phyloP scores from a whole-genome alignment of 768 basidiomycete species.

The Mycena rosella region DNA sequence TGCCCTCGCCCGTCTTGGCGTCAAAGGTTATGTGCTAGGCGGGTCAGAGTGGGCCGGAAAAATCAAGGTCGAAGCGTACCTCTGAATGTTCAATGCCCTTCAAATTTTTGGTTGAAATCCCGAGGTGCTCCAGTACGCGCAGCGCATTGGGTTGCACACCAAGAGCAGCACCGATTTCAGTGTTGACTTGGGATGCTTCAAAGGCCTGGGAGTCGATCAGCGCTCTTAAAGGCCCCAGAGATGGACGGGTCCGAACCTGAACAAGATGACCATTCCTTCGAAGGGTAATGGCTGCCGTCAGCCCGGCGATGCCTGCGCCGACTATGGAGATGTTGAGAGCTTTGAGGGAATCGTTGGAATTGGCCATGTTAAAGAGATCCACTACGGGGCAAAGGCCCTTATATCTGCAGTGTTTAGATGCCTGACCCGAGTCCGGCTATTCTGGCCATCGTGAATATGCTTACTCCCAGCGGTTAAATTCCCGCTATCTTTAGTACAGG shows the following conservation, averaged over 20 bases:
- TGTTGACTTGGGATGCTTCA: constrained; percentile 20
- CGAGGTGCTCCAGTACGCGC: constrained; percentile 16
- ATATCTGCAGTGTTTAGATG: too few relatives aligned
- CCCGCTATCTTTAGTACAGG: too few relatives aligned
- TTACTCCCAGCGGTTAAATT: too few relatives aligned
- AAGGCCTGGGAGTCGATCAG: constrained; percentile 9
- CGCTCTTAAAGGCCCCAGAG: not conserved
- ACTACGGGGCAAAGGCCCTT: too few relatives aligned
- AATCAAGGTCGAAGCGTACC: not conserved
- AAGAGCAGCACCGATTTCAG: constrained; percentile 28
- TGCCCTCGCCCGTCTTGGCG: constrained; percentile 5
- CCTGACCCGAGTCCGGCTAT: too few relatives aligned
- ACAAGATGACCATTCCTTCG: constrained; percentile 18
- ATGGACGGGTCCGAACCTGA: not conserved
- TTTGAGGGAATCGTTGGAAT: too few relatives aligned
- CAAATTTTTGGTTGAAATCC: constrained; percentile 10
- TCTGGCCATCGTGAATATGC: too few relatives aligned
- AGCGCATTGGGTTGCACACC: constrained; percentile 17
- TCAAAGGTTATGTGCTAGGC: not conserved
- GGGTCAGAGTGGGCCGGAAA: not conserved
- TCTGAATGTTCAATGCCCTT: not conserved
- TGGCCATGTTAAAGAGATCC: too few relatives aligned
- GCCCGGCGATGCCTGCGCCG: constrained; percentile 26
- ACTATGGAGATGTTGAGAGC: constrained; percentile 18
- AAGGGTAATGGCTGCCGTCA: constrained; percentile 18